Evolutionary conservation across 306 rosid genomes (phyloP), one percentile per base, ranked within the genome.

Genomic region (Herpetospermum pedunculosum): DNA sequence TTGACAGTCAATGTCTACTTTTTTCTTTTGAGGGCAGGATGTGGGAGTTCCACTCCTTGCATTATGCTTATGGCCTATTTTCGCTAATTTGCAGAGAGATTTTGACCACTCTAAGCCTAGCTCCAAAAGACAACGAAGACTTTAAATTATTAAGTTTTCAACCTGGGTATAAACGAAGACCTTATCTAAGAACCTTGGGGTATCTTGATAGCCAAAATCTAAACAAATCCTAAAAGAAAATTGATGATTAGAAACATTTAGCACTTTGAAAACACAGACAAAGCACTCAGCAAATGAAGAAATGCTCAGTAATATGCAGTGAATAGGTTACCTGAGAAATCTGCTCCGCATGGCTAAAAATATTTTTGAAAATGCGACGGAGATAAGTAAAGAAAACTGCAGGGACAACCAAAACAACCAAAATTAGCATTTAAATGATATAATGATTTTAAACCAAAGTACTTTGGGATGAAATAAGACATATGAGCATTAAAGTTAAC

Each of bases 271-370:
- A 19, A 2, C 11, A 38, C 37, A 62, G 25, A 34, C 8, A 62
- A 62, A 62, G 69, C 26, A 58, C 46, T 67, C 73, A 14, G 48
- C 26, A 69, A 46, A 2, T 21, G 25, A 44, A 13, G 54, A 26
- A 13, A 13, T 43, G 16, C 16, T 7, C 57, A 35, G 9, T 21
- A 53, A 26, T n/a, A 40, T n/a, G 9, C 15, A 59, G 34, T 26
- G 18, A 9, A 3, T 40, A 58, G 41, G 55, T 29, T 75, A 93
- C 98, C 97, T 93, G 97, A 69, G 98, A 89, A 78, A 93, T 93
- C 87, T 93, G 97, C 83, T 93, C 98, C 1, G 97, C 92, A 4
- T 93, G 98, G 81, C 80, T 87, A 80, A 93, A 91, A 75, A 93
- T 90, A 84, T 93, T 93, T 80, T 88, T 93, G 94, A 93, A 93